These are phyloP conservation scores for Neurospora sp. DNA, from an alignment of 495 filamentous ascomycete species.

Conservation along the genomic window DNA sequence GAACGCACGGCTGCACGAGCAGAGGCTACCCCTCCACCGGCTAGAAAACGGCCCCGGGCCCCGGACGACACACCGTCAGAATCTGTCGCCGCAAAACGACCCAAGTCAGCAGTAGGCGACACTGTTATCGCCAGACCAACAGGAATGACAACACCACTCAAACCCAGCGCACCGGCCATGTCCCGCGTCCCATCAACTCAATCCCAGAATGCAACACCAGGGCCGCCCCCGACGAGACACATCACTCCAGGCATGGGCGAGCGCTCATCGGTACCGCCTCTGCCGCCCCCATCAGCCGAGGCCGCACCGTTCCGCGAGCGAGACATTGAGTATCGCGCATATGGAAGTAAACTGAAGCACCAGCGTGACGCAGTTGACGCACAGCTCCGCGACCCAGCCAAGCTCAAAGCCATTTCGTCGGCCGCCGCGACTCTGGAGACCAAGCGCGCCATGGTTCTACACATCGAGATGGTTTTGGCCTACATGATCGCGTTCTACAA, in stretches of 20 bases:
- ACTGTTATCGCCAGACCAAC: slow-evolving; percentile 15
- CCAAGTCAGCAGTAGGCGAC: slow-evolving; percentile 16
- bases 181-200: slow-evolving; percentile 38
- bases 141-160: slow-evolving; percentile 32
- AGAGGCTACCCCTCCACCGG: slow-evolving; percentile 27
- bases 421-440: slow-evolving; percentile 7
- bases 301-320: slow-evolving; percentile 13
- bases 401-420: not conserved
- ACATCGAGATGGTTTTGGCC: slow-evolving; percentile 31
- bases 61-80: slow-evolving; percentile 21
- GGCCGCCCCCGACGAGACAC: slow-evolving; percentile 15
- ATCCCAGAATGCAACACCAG: slow-evolving; percentile 33
- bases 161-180: slow-evolving; percentile 33
- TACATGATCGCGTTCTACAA: slow-evolving; percentile 32
- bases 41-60: slow-evolving; percentile 34
- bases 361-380: slow-evolving; percentile 34
- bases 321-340: slow-evolving; percentile 16
- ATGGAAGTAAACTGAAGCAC: slow-evolving; percentile 36
- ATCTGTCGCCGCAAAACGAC: slow-evolving; percentile 20
- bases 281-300: slow-evolving; percentile 16
- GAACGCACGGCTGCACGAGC: slow-evolving; percentile 28
- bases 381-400: slow-evolving; percentile 16
- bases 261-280: slow-evolving; percentile 1
- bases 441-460: slow-evolving; percentile 19
- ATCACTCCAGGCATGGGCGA: slow-evolving; percentile 31